These are phyloP conservation scores for Straminergon stramineum DNA, from an alignment of 225 moss, liverwort and hornwort species.

Conservation along the genomic window DNA sequence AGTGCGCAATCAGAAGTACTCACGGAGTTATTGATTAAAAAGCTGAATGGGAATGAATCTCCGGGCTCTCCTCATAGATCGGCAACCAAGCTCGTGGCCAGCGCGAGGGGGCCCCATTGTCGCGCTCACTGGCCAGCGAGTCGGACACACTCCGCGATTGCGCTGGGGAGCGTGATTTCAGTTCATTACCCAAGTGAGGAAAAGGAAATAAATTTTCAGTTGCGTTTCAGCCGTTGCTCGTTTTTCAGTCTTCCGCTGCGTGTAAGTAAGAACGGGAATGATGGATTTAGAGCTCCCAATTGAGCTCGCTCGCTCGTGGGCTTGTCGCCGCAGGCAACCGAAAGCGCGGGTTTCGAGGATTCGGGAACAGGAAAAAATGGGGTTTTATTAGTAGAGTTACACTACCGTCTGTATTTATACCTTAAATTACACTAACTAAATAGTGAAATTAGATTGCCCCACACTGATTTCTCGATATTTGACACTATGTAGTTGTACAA, in stretches of 20 bases:
- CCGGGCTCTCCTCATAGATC: neutral
- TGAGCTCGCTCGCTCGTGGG: neutral
- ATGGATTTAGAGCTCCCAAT: neutral
- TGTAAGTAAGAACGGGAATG: no score
- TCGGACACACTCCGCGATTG: neutral
- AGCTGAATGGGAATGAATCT: neutral
- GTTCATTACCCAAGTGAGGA: neutral
- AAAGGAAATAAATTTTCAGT: neutral
- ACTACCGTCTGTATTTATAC: no score
- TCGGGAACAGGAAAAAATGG: neutral
- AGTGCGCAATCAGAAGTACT: neutral
- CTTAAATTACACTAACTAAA: no score
- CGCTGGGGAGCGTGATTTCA: neutral
- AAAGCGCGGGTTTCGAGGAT: neutral
- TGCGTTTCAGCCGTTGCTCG: neutral
- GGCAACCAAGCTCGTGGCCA: neutral
- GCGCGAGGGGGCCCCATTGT: neutral
- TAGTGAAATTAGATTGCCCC: no score
- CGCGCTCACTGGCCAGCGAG: neutral
- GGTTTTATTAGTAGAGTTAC: neutral
- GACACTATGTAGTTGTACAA: no score
- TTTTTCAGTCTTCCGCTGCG: no score
- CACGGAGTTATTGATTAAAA: neutral
- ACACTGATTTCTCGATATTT: no score
- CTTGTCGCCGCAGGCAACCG: neutral